Percentiles rank a stretch among this genome's conserved stretches.
Conservation (phyloP, 2,329 filamentous ascomycete species). For the Pyricularia sp. region DNA sequence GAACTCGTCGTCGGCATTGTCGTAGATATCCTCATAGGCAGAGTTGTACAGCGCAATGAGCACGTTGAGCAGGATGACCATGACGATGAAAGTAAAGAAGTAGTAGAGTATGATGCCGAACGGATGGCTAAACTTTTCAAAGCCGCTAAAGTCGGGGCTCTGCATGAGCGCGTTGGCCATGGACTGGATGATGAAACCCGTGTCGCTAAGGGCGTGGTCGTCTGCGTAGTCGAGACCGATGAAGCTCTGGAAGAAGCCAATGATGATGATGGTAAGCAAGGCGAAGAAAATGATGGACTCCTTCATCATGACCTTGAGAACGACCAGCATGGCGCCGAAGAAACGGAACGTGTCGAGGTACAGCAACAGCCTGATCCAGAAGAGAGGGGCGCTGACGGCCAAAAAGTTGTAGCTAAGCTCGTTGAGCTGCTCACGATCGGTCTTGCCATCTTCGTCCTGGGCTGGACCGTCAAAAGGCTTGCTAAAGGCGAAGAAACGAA, state of each 20-base stretch:
- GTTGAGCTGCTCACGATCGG: slow-evolving; percentile 57
- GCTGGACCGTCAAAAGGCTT: slow-evolving; percentile 35
- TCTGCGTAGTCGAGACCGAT: slow-evolving; percentile 83
- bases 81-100: slow-evolving; percentile 93
- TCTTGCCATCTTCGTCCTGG: slow-evolving; percentile 15
- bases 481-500: slow-evolving; percentile 69
- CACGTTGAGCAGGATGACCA: slow-evolving; percentile 78
- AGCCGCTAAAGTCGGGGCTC: slow-evolving; percentile 79
- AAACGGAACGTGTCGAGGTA: slow-evolving; percentile 92
- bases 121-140: slow-evolving; percentile 83
- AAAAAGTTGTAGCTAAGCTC: slow-evolving; percentile 87
- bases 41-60: slow-evolving; percentile 96
- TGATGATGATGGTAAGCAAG: slow-evolving; percentile 70
- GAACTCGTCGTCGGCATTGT: slow-evolving; percentile 91
- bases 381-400: slow-evolving; percentile 89
- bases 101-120: slow-evolving; percentile 97
- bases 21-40: slow-evolving; percentile 89
- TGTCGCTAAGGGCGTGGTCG: slow-evolving; percentile 57
- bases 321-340: slow-evolving; percentile 96
- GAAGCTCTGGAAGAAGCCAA: slow-evolving; percentile 89
- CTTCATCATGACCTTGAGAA: slow-evolving; percentile 91
- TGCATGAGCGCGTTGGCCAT: slow-evolving; percentile 91
- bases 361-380: slow-evolving; percentile 86
- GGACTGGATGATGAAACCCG: slow-evolving; percentile 64
- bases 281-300: slow-evolving; percentile 95